Evolutionary conservation across 192 early-diverging fungal genomes (phyloP).

Genomic region (Funneliformis mosseae): DNA sequence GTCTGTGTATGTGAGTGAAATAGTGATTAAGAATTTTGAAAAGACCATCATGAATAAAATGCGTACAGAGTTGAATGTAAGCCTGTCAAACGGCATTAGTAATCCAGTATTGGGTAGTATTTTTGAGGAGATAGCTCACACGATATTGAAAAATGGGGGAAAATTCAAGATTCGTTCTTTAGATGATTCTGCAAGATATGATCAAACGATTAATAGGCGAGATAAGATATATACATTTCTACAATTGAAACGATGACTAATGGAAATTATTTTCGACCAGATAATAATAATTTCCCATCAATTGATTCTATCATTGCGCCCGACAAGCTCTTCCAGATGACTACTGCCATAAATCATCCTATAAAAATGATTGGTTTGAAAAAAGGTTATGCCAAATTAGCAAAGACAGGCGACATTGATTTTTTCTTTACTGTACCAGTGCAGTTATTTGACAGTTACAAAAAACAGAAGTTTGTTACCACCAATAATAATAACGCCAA

Average conservation of each 20-base stretch:
- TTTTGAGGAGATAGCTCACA: constrained; percentile 8
- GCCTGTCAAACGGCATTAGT: background rate
- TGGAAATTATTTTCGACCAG: constrained; percentile 15
- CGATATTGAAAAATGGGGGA: constrained; percentile 9
- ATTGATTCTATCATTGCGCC: constrained; percentile 26
- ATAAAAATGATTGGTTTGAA: constrained; percentile 29
- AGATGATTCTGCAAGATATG: background rate
- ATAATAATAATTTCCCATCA: constrained; percentile 17
- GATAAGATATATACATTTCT: background rate
- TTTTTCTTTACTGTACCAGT: constrained; percentile 24
- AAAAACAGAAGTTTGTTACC: constrained; percentile 20
- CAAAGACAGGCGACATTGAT: background rate
- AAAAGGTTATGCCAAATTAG: constrained; percentile 23
- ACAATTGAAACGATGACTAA: constrained; percentile 10
- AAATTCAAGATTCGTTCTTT: constrained; percentile 21
- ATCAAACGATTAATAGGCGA: background rate
- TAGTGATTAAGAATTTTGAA: constrained; percentile 2
- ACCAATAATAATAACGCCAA: background rate
- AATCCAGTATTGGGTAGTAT: background rate
- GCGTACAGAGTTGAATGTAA: background rate
- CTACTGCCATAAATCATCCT: background rate
- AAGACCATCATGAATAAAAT: background rate
- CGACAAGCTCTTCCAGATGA: constrained; percentile 20
- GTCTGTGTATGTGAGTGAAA: background rate
- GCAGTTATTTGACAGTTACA: background rate